Conservation (phyloP, 495 filamentous ascomycete species). For the Aspergillus panamensis region DNA sequence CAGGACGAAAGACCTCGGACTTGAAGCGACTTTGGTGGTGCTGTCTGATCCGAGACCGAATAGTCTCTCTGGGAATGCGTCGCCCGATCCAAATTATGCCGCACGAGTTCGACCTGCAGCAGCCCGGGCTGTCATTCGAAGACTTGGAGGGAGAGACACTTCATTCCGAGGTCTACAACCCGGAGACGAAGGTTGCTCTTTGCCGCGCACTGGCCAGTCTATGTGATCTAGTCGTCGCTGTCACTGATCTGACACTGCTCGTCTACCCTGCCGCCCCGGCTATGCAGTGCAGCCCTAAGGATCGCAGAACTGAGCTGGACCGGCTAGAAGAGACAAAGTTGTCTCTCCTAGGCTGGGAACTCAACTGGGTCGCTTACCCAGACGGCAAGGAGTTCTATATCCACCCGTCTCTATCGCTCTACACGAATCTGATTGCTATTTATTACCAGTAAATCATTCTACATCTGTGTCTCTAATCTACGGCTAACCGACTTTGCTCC, state of each 20-base stretch:
- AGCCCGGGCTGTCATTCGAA: constrained; percentile 11
- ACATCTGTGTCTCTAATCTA: not conserved
- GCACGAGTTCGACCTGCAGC: constrained; percentile 15
- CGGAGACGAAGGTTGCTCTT: constrained; percentile 13
- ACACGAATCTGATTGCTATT: constrained; percentile 15
- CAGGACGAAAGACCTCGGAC: constrained; percentile 1
- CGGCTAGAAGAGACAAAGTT: constrained; percentile 16
- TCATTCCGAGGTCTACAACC: constrained; percentile 16
- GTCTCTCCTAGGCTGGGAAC: constrained; percentile 15
- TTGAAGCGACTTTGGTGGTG: constrained; percentile 21
- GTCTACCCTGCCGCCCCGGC: constrained; percentile 11
- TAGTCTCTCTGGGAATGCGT: constrained; percentile 18
- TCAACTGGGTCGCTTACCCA: constrained; percentile 16
- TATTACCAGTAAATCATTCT: constrained; percentile 15
- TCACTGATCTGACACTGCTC: constrained; percentile 13
- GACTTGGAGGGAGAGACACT: constrained; percentile 14
- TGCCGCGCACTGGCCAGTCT: constrained; percentile 15
- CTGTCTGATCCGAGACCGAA: constrained; percentile 19
- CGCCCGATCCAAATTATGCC: constrained; percentile 19
- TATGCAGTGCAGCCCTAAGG: constrained; percentile 1
- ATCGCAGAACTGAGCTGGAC: not conserved
- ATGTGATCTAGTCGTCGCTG: constrained; percentile 14
- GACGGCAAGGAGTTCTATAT: constrained; percentile 18
- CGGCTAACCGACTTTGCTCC: not conserved
- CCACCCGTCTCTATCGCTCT: constrained; percentile 17